Conservation (phyloP, 805 yeast species). For the Pichia nakasei region DNA sequence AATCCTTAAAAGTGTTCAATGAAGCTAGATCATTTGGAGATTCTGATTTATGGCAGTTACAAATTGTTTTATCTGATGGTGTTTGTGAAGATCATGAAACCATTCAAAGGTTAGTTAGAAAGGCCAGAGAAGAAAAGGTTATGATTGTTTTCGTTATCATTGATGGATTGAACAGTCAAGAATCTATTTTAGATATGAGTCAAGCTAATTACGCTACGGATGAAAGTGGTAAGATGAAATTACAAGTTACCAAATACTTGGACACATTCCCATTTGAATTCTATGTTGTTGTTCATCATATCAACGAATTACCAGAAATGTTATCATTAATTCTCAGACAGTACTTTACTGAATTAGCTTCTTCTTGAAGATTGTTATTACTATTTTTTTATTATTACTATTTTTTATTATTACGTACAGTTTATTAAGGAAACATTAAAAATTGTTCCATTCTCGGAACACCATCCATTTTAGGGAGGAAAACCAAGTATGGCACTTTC, state of each 20-base stretch:
- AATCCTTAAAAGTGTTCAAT: slow-evolving; percentile 66
- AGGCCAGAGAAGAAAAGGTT: slow-evolving; percentile 83
- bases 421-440: no score
- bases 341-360: slow-evolving; percentile 66
- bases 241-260: slow-evolving; percentile 75
- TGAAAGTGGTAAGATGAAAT: slow-evolving; percentile 55
- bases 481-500: no score
- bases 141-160: slow-evolving; percentile 93
- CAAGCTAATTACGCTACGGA: slow-evolving; percentile 81
- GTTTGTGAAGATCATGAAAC: slow-evolving; percentile 91
- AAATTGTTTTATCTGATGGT: slow-evolving; percentile 92
- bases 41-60: slow-evolving; percentile 82
- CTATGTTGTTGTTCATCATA: slow-evolving; percentile 86
- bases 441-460: no score
- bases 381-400: neutral
- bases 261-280: slow-evolving; percentile 96
- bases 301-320: slow-evolving; percentile 87
- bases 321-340: slow-evolving; percentile 83
- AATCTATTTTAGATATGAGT: slow-evolving; percentile 88
- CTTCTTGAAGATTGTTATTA: slow-evolving; percentile 10
- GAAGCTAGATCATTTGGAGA: slow-evolving; percentile 36
- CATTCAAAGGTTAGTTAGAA: slow-evolving; percentile 74
- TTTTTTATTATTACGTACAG: neutral
- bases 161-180: slow-evolving; percentile 78
- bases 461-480: no score